Evolutionary conservation across 148 eudicot genomes (phyloP).

Genomic region (Camellia japonica): DNA sequence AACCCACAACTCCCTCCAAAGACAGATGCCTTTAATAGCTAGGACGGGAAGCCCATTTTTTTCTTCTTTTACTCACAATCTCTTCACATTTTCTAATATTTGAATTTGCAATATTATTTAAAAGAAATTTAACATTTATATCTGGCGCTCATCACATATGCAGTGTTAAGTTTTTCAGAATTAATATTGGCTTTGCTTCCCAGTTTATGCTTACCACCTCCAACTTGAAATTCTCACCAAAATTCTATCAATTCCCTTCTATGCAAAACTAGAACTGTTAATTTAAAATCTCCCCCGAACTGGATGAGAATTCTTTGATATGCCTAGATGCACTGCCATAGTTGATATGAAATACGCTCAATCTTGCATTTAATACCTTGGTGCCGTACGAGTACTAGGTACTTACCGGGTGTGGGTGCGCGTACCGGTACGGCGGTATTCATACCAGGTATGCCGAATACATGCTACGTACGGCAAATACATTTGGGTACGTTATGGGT

Average conservation of each 20-base stretch:
- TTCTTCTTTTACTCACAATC: background rate
- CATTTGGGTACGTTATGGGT: too few relatives aligned
- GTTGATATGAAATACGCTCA: background rate
- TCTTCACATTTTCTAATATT: background rate
- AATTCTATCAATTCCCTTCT: background rate
- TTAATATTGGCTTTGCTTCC: background rate
- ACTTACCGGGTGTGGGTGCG: too few relatives aligned
- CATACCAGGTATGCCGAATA: too few relatives aligned
- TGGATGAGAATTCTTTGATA: background rate
- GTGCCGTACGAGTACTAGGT: too few relatives aligned
- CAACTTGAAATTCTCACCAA: background rate
- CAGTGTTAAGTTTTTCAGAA: background rate
- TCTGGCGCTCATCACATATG: background rate
- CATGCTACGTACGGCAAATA: too few relatives aligned
- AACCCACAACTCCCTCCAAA: background rate
- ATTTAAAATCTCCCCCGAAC: background rate
- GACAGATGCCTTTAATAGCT: background rate
- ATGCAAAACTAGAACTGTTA: background rate
- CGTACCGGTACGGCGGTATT: too few relatives aligned
- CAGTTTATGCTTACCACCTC: background rate
- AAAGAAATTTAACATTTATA: background rate
- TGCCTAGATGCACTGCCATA: background rate
- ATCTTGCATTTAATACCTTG: background rate
- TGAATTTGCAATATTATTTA: background rate
- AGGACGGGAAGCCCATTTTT: too few relatives aligned